A percentile compares a stretch with the other conserved stretches of the same genome.
These are phyloP conservation scores for Plasmodium vivax DNA, from an alignment of 169 alveolate species.

Conservation along the genomic window DNA sequence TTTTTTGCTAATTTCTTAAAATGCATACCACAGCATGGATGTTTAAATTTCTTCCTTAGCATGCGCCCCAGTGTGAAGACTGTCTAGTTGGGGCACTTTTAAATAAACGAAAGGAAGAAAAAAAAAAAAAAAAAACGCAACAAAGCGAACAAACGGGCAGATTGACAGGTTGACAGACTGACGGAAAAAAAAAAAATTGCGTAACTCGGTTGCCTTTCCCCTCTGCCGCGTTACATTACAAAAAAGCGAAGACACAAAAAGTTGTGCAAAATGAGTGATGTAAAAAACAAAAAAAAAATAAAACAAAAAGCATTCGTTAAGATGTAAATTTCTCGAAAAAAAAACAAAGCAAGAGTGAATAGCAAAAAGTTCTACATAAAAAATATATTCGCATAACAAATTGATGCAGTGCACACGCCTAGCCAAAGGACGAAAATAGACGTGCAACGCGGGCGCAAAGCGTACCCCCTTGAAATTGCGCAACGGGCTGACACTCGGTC, in stretches of 20 bases:
- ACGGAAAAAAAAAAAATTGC: not conserved
- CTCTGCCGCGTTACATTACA: not conserved
- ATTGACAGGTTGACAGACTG: not conserved
- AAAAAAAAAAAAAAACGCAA: not conserved
- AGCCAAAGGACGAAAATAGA: not conserved
- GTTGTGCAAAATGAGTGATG: not conserved
- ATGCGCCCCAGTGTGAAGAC: not conserved
- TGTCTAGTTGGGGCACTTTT: conserved; percentile 6
- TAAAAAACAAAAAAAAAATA: not conserved
- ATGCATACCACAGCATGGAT: not conserved
- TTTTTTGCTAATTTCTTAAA: conserved; percentile 5
- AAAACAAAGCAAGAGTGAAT: not conserved
- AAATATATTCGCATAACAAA: not conserved
- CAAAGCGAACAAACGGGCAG: not conserved
- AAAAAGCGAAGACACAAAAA: not conserved
- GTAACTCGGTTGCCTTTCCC: not conserved
- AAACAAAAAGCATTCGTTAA: not conserved
- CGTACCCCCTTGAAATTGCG: not conserved
- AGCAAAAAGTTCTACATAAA: conserved; percentile 14
- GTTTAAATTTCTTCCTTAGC: not conserved
- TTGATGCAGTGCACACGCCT: not conserved
- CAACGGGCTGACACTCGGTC: not conserved
- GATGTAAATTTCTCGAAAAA: conserved; percentile 10
- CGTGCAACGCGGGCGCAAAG: not conserved
- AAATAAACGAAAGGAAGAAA: not conserved